Evolutionary conservation across 176 grass and related monocot species (phyloP).

Genomic region (maize (Zea mays)): DNA sequence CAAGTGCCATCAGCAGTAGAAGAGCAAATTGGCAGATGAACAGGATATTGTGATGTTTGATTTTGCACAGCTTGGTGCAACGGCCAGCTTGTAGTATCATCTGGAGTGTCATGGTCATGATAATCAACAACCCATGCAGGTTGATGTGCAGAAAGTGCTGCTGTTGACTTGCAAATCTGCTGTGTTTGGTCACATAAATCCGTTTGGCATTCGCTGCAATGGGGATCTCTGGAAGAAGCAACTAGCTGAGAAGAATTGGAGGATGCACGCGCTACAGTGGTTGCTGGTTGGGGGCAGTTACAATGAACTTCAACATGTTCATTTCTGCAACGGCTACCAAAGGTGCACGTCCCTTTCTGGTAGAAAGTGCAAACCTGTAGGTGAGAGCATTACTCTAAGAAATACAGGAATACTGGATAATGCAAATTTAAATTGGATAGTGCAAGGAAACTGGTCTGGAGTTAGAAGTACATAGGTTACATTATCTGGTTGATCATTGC

Average conservation of each 20-base stretch:
- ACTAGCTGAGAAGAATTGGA: conserved; percentile 44
- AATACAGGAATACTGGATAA: conserved; percentile 33
- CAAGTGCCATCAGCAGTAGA: conserved; percentile 78
- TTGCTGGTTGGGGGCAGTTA: conserved; percentile 39
- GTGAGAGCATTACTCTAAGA: conserved; percentile 23
- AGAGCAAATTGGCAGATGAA: conserved; percentile 66
- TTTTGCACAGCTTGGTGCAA: conserved; percentile 12
- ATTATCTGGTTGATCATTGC: conserved; percentile 80
- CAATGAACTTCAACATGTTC: conserved; percentile 61
- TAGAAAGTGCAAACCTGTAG: conserved; percentile 86
- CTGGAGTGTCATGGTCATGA: conserved; percentile 19
- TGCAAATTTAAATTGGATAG: conserved; percentile 15
- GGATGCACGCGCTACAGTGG: conserved; percentile 39
- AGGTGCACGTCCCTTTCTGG: conserved; percentile 78
- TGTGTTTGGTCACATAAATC: conserved; percentile 26
- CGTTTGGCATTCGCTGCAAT: conserved; percentile 29
- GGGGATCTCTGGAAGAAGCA: conserved; percentile 41
- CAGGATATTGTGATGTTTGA: conserved; percentile 36
- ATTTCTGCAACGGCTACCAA: conserved; percentile 79
- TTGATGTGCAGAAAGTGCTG: conserved; percentile 5
- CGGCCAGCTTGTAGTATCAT: conserved; percentile 23
- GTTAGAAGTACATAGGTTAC: conserved; percentile 47
- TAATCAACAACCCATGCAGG: conserved; percentile 33
- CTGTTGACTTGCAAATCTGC: conserved; percentile 12
- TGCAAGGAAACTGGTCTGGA: conserved; percentile 9